Base-by-base conservation (phyloP, 139 green algal genomes). In the Raphidocelis subcapitata region DNA sequence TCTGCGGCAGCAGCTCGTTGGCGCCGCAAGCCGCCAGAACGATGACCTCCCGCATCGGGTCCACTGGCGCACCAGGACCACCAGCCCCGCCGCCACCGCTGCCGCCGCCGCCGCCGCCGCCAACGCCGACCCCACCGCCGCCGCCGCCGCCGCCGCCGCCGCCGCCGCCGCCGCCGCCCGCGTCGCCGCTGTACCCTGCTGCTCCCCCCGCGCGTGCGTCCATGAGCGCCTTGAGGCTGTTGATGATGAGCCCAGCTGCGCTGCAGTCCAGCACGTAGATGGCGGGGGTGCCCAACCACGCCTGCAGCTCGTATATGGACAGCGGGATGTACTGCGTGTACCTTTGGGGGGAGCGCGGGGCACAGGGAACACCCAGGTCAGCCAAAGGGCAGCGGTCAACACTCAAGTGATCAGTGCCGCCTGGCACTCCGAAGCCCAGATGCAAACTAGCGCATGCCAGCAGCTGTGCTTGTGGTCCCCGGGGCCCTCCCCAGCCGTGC, bases 281-380 rank as follows among this genome's bases (percentile, higher is more conserved):
- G 67, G 86, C 88, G 4, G 96, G 96, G 1, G 85, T 91, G 51
- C 88, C 89, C 60, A 98, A 70, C 96, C 96, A 99, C 23, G 60
- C 71, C 56, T 97, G 91, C 44, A 99, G 82, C 70, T 99, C 95
- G 68, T 98, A 98, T 35, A 99, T 85, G 29, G 89, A 97, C 23
- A 99, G 87, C 8, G 96, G 96, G 67, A 99, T 99, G 87, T 99
- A 99, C 84, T 99, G 95, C 36, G 95, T 99, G 89, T 97, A 99
- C 23, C 69, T 82, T 78, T 73, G 85, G 62, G 75, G 71, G n/a
- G 10, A 12, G 55, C 24, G n/a, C 5, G 55, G 55, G 16, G 54
- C 67, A 70, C n/a, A 75, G 56, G n/a, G 56, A 84, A 72, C 16
- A 23, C 16, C 31, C 18, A 67, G 18, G 20, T 41, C 20, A 67